Evolutionary conservation across 164 flowering plant species (phyloP), one percentile per base, ranked within the genome.

Genomic region (Vitis rupestris): DNA sequence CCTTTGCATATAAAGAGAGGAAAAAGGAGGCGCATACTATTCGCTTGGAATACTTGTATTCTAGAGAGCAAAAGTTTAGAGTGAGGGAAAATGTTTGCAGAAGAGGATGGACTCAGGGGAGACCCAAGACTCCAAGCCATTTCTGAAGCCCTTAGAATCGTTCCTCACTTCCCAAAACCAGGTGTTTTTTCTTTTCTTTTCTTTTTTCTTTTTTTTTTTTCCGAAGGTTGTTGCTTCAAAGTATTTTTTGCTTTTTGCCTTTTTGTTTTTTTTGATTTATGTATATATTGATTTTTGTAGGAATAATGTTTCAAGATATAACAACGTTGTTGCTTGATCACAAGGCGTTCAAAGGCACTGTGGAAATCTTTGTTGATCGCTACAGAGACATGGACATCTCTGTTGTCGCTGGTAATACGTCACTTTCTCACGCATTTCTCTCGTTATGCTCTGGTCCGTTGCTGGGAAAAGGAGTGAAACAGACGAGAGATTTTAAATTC

Each of bases 301-400:
- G 98, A 27, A 94, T 94, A 51, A 91, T 91, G 97, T 94, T 94
- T 77, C 98, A 94, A 73, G 98, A 94, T 68, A 94, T 94, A 58
- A 90, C 98, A 12, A 90, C 98, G 19, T 75, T 94, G 80, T 72
- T 94, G 72, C 79, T 90, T 52, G 81, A 90, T 75, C 96, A 79
- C 63, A 87, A 88, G 81, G 96, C 87, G 13, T 94, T 94, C 72
- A 94, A 88, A 71, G 85, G 89, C 68, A 84, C 96, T 3, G 85
- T 94, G 23, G 98, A 92, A 55, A 86, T 94, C 29, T 94, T 94
- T 76, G 89, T 92, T 65, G 94, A 92, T 71, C 85, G 96, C 3
- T 94, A 94, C 81, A 89, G 84, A 73, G 82, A 85, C 74, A 91
- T 86, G 93, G 71, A 49, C 66, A 89, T 94, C 72, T 88, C 97